Percentiles rank a stretch among this genome's conserved stretches.
These are phyloP conservation scores for Tetracladium marchalianum DNA, from an alignment of 495 filamentous ascomycete genomes.

Conservation along the genomic window DNA sequence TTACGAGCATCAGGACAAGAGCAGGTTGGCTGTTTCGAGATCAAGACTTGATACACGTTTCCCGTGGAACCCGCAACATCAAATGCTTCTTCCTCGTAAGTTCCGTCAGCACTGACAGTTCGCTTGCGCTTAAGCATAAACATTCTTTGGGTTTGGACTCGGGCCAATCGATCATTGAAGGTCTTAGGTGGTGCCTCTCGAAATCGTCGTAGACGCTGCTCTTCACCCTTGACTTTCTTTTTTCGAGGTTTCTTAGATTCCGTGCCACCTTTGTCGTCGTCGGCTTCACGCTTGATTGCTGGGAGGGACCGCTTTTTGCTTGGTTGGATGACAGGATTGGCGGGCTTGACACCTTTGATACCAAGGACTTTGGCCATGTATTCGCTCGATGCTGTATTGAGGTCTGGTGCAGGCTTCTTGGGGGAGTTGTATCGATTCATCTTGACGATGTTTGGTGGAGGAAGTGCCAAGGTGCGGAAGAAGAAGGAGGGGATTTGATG, in stretches of 20 bases:
- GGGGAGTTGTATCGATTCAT: neutral
- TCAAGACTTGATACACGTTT: constrained; percentile 55
- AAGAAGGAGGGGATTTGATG: neutral
- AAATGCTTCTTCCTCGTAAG: constrained; percentile 36
- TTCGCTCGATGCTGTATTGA: neutral
- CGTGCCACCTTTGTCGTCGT: constrained; percentile 1
- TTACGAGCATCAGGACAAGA: constrained; percentile 52
- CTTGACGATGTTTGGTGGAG: neutral
- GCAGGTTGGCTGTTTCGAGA: constrained; percentile 49
- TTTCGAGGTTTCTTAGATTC: neutral
- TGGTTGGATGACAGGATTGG: neutral
- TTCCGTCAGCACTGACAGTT: constrained; percentile 4
- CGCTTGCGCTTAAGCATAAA: constrained; percentile 16
- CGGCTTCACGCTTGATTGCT: neutral
- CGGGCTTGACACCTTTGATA: constrained; percentile 5
- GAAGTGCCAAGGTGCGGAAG: neutral
- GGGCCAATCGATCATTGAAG: constrained; percentile 13
- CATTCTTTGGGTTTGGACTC: constrained; percentile 17
- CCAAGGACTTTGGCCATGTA: constrained; percentile 1
- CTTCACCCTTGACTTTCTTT: constrained; percentile 8
- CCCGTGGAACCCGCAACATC: constrained; percentile 66
- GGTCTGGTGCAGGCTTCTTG: neutral
- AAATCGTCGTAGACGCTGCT: constrained; percentile 14
- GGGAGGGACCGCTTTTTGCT: constrained; percentile 8
- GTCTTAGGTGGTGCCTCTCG: constrained; percentile 2